A percentile compares a stretch with the other conserved stretches of the same genome.
These are phyloP conservation scores for Hypholoma sublateritium DNA, from an alignment of 768 basidiomycete genomes.

Conservation along the genomic window DNA sequence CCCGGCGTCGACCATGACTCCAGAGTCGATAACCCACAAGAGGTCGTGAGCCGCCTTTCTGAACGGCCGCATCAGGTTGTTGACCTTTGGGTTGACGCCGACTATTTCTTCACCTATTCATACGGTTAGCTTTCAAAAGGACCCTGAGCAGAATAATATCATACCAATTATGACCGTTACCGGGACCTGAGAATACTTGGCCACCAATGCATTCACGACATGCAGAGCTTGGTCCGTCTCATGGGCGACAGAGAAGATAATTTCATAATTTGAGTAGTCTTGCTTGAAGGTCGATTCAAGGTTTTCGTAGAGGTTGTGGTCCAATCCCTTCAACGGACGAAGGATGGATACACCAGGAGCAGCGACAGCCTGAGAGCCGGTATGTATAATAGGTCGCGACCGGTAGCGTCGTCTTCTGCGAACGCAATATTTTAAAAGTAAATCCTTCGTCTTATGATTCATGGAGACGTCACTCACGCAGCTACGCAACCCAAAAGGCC, in stretches of 20 bases:
- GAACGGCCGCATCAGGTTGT: constrained; percentile 90
- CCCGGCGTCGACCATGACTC: constrained; percentile 73
- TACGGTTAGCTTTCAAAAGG: background rate
- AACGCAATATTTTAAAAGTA: constrained; percentile 27
- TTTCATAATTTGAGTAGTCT: constrained; percentile 89
- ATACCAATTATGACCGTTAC: constrained; percentile 77
- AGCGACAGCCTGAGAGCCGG: constrained; percentile 41
- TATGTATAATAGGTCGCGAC: constrained; percentile 60
- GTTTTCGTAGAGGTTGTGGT: constrained; percentile 95
- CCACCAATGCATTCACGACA: constrained; percentile 75
- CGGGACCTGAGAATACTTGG: constrained; percentile 75
- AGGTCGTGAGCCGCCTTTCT: constrained; percentile 81
- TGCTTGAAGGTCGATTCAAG: constrained; percentile 91
- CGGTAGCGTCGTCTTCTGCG: constrained; percentile 76
- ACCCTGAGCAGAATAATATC: background rate
- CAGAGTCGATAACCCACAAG: constrained; percentile 97
- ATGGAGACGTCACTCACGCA: constrained; percentile 44
- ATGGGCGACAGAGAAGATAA: constrained; percentile 89
- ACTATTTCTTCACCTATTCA: constrained; percentile 73
- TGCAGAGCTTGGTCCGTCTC: constrained; percentile 85
- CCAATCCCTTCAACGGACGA: constrained; percentile 92
- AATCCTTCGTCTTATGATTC: background rate
- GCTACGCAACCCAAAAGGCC: constrained; percentile 64
- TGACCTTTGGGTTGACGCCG: constrained; percentile 96
- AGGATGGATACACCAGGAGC: constrained; percentile 92